A percentile compares a stretch with the other conserved stretches of the same genome.
These are phyloP conservation scores for Pinus albicaulis DNA, from an alignment of 75 land plant species.

Conservation along the genomic window DNA sequence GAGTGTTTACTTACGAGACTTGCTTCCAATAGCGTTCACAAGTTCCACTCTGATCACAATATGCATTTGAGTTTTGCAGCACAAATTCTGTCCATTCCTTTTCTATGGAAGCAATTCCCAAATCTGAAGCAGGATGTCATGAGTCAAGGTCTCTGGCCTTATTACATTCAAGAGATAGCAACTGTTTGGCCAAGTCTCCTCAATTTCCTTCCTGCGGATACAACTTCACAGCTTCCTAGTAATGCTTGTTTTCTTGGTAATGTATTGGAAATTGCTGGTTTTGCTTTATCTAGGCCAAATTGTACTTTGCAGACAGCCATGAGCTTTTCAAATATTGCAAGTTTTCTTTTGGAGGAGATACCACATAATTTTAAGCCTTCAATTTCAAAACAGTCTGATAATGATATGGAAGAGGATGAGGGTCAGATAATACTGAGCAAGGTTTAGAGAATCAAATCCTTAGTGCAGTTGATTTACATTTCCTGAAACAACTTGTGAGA, in stretches of 20 bases:
- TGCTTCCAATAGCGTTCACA: conserved; percentile 37
- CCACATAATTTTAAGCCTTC: conserved; percentile 34
- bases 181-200: conserved; percentile 34
- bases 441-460: conserved; percentile 63
- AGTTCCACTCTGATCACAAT: not conserved
- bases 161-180: conserved; percentile 69
- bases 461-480: conserved; percentile 48
- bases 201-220: conserved; percentile 49
- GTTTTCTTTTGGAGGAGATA: conserved; percentile 59
- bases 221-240: conserved; percentile 55
- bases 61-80: conserved; percentile 46
- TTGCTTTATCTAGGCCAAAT: conserved; percentile 43
- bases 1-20: conserved; percentile 48
- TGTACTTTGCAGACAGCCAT: conserved; percentile 52
- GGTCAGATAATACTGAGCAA: conserved; percentile 20
- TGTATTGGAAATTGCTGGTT: conserved; percentile 52
- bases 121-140: conserved; percentile 67
- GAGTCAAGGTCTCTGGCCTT: conserved; percentile 36
- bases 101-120: conserved; percentile 67
- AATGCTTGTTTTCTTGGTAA: conserved; percentile 84
- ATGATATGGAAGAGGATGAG: conserved; percentile 41
- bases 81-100: conserved; percentile 80
- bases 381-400: conserved; percentile 35
- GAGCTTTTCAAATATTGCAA: conserved; percentile 55
- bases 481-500: conserved; percentile 64